Evolutionary conservation across 2,329 filamentous ascomycete species (phyloP), one percentile per base, ranked within the genome.

Genomic region (Aureobasidium sp.): DNA sequence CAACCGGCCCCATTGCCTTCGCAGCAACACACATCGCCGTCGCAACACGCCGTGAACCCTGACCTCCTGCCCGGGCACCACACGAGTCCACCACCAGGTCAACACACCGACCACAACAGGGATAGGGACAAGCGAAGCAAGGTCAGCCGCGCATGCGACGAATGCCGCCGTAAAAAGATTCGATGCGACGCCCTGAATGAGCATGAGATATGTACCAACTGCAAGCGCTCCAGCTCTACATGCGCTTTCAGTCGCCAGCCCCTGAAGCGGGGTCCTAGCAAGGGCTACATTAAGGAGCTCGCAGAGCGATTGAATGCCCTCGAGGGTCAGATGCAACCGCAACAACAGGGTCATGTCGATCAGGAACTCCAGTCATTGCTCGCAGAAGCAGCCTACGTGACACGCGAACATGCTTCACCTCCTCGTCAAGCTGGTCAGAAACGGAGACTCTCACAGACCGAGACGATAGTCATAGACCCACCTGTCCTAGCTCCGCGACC

Each of bases 231-330:
- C 8, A 83, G 84, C n/a, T 83, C 86, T n/a, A 79, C 80, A 26
- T 96, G 91, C 75, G 82, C 91, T 23, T 96, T 96, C 71, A 95
- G 89, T 73, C 84, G 91, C 56, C 87, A 94, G 60, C 91, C 90
- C 0, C 90, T 94, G 80, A 96, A 94, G 75, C 83, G 90, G 64
- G 50, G 56, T 15, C 55, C 61, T 23, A 63, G 61, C 71, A 96
- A 96, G 82, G 91, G 91, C 17, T 96, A 96, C 69, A 96, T 96
- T 73, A 96, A 95, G 72, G 91, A 96, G 73, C 82, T 96, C 26
- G 90, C 91, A 27, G 91, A 96, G 71, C 82, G 91, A 29, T 85
- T 96, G 63, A 86, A 92, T 68, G 87, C 84, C 47, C 87, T 96
- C 50, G 91, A 96, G 72, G 88, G 87, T 66, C 89, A 90, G 70